These are phyloP conservation scores for Colletotrichum higginsianum DNA, from an alignment of 2,329 filamentous ascomycete genomes.

Conservation along the genomic window DNA sequence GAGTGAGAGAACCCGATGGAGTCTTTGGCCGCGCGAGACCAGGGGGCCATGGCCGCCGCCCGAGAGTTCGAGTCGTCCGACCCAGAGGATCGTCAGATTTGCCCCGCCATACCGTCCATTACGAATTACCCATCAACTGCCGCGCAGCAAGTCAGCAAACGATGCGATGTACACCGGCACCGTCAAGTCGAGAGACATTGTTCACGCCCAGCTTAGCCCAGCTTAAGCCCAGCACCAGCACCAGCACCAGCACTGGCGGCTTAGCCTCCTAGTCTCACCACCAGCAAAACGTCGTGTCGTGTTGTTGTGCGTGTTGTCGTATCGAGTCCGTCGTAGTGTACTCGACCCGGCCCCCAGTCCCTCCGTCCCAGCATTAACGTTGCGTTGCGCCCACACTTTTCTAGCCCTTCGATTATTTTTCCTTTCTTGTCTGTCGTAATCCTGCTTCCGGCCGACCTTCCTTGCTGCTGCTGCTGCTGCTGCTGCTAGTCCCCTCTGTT, in stretches of 20 bases:
- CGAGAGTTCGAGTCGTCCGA: conserved; percentile 18
- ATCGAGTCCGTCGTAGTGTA: background rate
- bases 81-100: conserved; percentile 34
- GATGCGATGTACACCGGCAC: background rate
- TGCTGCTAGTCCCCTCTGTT: background rate
- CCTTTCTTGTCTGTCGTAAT: conserved; percentile 1
- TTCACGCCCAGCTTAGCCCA: background rate
- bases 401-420: background rate
- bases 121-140: too few species aligned
- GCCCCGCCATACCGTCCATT: conserved; percentile 24
- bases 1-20: background rate
- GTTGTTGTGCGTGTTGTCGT: background rate
- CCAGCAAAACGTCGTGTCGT: conserved; percentile 26
- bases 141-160: background rate
- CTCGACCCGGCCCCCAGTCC: background rate
- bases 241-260: background rate
- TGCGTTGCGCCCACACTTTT: conserved; percentile 31
- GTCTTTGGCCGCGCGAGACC: background rate
- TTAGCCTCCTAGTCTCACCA: conserved; percentile 46
- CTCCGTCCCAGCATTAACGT: conserved; percentile 3
- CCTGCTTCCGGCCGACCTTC: conserved; percentile 27
- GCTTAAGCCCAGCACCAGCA: too few species aligned
- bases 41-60: background rate
- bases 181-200: too few species aligned
- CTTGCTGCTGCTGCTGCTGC: background rate